These are phyloP conservation scores for Wallacemonas collosoma DNA, from an alignment of 208 protist species.

Conservation along the genomic window DNA sequence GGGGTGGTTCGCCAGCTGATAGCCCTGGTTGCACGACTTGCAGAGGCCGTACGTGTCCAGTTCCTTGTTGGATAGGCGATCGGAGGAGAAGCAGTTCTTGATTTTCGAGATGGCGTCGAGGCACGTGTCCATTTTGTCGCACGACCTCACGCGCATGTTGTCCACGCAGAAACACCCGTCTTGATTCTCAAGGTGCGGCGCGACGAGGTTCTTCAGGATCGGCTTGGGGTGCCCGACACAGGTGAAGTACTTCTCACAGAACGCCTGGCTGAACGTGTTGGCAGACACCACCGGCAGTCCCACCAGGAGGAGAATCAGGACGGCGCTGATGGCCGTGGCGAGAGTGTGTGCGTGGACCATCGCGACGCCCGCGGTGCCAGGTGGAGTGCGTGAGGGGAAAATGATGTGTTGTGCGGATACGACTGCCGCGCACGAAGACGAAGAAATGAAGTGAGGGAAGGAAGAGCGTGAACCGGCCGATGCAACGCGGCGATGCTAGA, in stretches of 20 bases:
- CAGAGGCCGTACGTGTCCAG: conserved; percentile 1
- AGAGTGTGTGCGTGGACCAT: too few species aligned
- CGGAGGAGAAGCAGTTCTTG: not conserved
- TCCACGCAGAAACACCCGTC: conserved; percentile 14
- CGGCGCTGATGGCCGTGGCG: not conserved
- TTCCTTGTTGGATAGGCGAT: conserved; percentile 10
- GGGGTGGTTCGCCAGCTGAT: conserved; percentile 4
- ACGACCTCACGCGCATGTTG: not conserved
- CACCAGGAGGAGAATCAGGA: not conserved
- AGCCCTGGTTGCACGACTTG: conserved; percentile 12
- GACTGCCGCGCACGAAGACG: too few species aligned
- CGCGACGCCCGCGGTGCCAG: too few species aligned
- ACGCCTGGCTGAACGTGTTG: conserved; percentile 10
- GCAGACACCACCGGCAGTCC: not conserved
- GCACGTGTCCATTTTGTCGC: not conserved
- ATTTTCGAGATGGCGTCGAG: not conserved
- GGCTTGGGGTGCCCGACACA: not conserved
- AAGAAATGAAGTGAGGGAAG: too few species aligned
- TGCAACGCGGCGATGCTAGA: too few species aligned
- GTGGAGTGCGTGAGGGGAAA: too few species aligned
- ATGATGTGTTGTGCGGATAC: too few species aligned
- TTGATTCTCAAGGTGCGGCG: conserved; percentile 1
- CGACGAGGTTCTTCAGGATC: conserved; percentile 13
- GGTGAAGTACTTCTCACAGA: conserved; percentile 11
- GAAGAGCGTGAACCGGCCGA: too few species aligned